Evolutionary conservation across 1,284 basidiomycete species (phyloP), one percentile per base, ranked within the genome.

Genomic region (Fistulinella cinereoalba): DNA sequence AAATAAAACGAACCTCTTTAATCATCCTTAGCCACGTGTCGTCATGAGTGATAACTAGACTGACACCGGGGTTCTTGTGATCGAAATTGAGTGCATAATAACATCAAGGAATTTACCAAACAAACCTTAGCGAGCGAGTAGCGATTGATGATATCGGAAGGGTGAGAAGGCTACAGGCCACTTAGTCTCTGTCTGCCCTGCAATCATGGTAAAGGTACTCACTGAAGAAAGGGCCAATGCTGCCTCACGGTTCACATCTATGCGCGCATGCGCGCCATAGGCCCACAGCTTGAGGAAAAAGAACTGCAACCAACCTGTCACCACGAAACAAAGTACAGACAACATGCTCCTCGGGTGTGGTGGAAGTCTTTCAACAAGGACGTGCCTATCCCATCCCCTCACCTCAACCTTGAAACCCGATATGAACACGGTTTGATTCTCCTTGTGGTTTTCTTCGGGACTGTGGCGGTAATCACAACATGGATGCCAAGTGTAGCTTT

Each of bases 81-180:
- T 5, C 15, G 9, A 36, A 2, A 27, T 7, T 4, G 13, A 23
- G 22, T 5, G 12, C 28, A 5, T 6, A 16, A 13, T n/a, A n/a
- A n/a, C n/a, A n/a, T n/a, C n/a, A n/a, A n/a, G n/a, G n/a, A n/a
- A n/a, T n/a, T n/a, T n/a, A n/a, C n/a, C n/a, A n/a, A n/a, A n/a
- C 32, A n/a, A 28, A 39, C 46, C 31, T 33, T 38, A 2, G 2
- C 8, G 3, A 48, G 16, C 10, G 48, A 4, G 19, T 48, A 48
- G 7, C 2, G 29, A 16, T 48, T 48, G 3, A 48, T 48, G 3
- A 48, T n/a, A 4, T 48, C 37, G 4, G 45, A 48, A 11, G 45
- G 46, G n/a, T 48, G 31, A 13, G n/a, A 33, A 6, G 6, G 15
- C 4, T n/a, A n/a, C 11, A 18, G 16, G 9, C 10, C 10, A 10